Conservation (phyloP, 257 asterid genomes). For the Galeopsis tetrahit region DNA sequence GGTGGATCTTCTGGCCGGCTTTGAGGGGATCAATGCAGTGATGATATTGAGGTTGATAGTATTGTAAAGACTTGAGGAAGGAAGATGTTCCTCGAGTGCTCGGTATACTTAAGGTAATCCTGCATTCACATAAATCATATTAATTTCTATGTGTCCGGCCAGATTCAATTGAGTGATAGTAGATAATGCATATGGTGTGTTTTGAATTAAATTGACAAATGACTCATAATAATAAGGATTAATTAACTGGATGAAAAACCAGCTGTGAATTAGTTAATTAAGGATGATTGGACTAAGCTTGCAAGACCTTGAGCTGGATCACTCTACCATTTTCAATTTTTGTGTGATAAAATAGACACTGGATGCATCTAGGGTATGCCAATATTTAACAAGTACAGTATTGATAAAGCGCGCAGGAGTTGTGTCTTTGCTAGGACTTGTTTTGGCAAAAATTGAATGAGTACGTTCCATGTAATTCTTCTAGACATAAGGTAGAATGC, state of each 20-base stretch:
- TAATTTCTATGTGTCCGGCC: not conserved
- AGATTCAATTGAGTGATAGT: not conserved
- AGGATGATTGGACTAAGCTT: not conserved
- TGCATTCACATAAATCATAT: not conserved
- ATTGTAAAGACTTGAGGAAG: slow-evolving; percentile 88
- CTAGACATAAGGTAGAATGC: not conserved
- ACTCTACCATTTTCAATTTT: not conserved
- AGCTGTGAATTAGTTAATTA: slow-evolving; percentile 15
- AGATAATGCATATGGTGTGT: not conserved
- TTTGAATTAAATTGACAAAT: too few species aligned
- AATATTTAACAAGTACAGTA: too few species aligned
- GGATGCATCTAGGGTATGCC: not conserved
- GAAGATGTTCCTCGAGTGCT: slow-evolving; percentile 82
- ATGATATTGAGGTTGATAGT: slow-evolving; percentile 91
- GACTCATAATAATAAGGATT: too few species aligned
- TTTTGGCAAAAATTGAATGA: not conserved
- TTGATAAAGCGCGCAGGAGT: not conserved
- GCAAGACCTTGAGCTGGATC: slow-evolving; percentile 14
- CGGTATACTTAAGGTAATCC: slow-evolving; percentile 84
- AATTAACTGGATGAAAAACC: too few species aligned
- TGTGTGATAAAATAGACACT: not conserved
- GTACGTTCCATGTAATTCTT: not conserved
- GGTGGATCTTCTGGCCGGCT: too few species aligned
- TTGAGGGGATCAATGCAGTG: too few species aligned
- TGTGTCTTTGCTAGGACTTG: not conserved